Evolutionary conservation across 306 rosid species (phyloP), one percentile per base, ranked within the genome.

Genomic region (Adenanthera pavonina): DNA sequence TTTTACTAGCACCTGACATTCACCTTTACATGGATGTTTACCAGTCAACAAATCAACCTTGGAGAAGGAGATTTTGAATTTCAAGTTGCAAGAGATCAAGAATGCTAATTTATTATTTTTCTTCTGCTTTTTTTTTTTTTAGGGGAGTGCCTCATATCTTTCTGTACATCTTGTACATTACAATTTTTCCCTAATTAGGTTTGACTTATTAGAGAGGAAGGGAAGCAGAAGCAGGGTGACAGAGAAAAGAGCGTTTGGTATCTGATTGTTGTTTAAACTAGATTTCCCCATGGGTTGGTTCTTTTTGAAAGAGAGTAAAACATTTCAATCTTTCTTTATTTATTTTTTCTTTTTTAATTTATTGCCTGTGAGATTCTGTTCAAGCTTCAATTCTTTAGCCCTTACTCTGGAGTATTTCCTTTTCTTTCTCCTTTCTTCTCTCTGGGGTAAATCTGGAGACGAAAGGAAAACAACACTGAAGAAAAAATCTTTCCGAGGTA

Each of bases 151-250:
- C 89, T 78, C 53, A 20, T 64, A 64, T 66, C 76, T 40, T 49
- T 89, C 36, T 84, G 83, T 78, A 82, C 76, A 54, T 86, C 65
- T 78, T 87, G 91, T 89, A 89, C 85, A 85, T 81, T 80, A 65
- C 79, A 84, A 49, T 74, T 84, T 83, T 75, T 76, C 73, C 77
- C 83, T 87, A 78, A 86, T 81, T 87, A 82, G 92, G 89, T 70
- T 82, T 86, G 87, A 88, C 97, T 65, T 87, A 48, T 40, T 76
- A 78, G 44, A 68, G 78, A 77, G 76, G 76, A 52, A 77, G 51
- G 11, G 30, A 8, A 71, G 35, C 61, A 44, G 60, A 8, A 59
- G 65, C 65, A 59, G 36, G 30, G 70, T 7, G 51, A 17, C 43
- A 46, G n/a, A 76, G 72, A 43, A 38, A 12, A 72, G 60, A 17